These are phyloP conservation scores for Hymenoscyphus linearis DNA, from an alignment of 2,329 filamentous ascomycete species.

Conservation along the genomic window DNA sequence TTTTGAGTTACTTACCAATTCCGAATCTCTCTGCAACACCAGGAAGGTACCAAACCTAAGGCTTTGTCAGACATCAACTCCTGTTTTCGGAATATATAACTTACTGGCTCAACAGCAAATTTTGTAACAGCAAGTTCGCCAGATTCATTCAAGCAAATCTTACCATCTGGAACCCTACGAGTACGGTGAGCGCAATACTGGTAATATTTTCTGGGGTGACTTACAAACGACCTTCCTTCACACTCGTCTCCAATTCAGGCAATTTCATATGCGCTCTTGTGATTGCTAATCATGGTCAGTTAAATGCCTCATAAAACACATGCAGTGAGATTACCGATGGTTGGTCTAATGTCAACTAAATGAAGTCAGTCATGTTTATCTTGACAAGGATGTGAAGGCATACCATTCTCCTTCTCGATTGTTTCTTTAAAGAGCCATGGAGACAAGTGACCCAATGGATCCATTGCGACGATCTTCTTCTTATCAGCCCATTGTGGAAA, in stretches of 20 bases:
- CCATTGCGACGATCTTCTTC: slow-evolving; percentile 97
- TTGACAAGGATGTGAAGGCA: slow-evolving; percentile 4
- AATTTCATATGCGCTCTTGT: slow-evolving; percentile 44
- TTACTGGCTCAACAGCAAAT: slow-evolving; percentile 90
- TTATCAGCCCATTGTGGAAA: slow-evolving; percentile 85
- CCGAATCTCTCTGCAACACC: slow-evolving; percentile 90
- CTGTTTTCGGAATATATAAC: slow-evolving; percentile 33
- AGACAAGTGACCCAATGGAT: slow-evolving; percentile 83
- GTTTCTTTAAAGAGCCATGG: slow-evolving; percentile 78
- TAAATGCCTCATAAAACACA: not conserved
- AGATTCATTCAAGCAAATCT: slow-evolving; percentile 75
- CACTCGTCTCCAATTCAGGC: slow-evolving; percentile 88
- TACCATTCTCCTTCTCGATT: slow-evolving; percentile 68
- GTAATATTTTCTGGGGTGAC: slow-evolving; percentile 18
- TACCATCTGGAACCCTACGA: slow-evolving; percentile 58
- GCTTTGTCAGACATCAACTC: slow-evolving; percentile 45
- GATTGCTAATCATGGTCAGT: slow-evolving; percentile 27
- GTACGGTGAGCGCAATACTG: slow-evolving; percentile 11
- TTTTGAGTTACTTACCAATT: slow-evolving; percentile 42
- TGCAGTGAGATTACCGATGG: slow-evolving; percentile 27
- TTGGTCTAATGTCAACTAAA: slow-evolving; percentile 34
- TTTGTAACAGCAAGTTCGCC: slow-evolving; percentile 94
- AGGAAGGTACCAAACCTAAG: slow-evolving; percentile 74
- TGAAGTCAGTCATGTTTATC: slow-evolving; percentile 17
- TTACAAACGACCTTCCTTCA: slow-evolving; percentile 69